phyloP scores from a whole-genome alignment of 495 filamentous ascomycete genomes.

The Penicillium canariense region DNA sequence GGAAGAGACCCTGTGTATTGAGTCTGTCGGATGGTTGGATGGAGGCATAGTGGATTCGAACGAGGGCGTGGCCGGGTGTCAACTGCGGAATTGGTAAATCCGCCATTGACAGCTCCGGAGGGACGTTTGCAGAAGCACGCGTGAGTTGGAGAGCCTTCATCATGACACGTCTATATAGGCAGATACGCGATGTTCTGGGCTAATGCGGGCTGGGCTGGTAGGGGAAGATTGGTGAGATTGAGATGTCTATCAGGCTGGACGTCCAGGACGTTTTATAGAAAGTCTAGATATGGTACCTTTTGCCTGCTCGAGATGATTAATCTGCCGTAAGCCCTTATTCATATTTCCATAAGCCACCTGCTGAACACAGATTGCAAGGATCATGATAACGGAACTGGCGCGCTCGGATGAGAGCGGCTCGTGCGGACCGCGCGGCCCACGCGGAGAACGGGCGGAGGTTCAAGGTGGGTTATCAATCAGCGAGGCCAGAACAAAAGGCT shows the following conservation, averaged over 20 bases:
- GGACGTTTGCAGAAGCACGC: neutral
- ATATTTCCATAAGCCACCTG: neutral
- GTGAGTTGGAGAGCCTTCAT: slow-evolving; percentile 21
- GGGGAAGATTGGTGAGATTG: neutral
- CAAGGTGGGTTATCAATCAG: slow-evolving; percentile 13
- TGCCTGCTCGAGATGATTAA: neutral
- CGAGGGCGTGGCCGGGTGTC: slow-evolving; percentile 17
- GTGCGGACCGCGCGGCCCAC: slow-evolving; percentile 14
- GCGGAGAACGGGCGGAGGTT: slow-evolving; percentile 7
- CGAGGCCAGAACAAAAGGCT: neutral
- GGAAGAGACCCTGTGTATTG: slow-evolving; percentile 37
- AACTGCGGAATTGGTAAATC: slow-evolving; percentile 10
- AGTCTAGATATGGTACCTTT: neutral
- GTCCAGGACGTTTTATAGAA: neutral
- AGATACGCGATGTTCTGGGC: neutral
- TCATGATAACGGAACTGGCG: neutral
- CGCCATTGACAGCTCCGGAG: neutral
- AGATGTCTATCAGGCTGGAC: neutral
- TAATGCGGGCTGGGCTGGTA: neutral
- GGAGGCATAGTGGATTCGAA: slow-evolving; percentile 17
- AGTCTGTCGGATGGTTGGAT: slow-evolving; percentile 45
- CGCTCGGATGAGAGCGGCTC: neutral
- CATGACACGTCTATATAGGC: neutral
- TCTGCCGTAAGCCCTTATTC: neutral
- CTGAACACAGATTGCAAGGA: neutral